These are phyloP conservation scores for Eucalyptus erythrocorys DNA, from an alignment of 345 rosid species.

Conservation along the genomic window DNA sequence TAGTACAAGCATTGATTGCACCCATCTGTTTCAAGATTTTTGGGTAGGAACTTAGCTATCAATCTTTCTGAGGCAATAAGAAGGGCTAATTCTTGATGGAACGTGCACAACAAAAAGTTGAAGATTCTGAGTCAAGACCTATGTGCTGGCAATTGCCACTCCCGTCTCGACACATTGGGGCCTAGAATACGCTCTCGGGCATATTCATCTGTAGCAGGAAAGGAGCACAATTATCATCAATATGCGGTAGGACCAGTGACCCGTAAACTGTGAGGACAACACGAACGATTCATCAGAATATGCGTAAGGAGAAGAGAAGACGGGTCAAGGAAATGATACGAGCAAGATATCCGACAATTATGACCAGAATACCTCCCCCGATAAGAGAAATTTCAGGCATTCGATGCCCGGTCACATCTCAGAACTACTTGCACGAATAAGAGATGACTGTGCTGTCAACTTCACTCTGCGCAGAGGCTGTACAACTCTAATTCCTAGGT, in stretches of 20 bases:
- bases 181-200: background rate
- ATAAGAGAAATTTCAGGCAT: background rate
- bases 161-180: background rate
- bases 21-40: background rate
- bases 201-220: background rate
- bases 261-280: background rate
- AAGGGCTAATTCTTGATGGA: background rate
- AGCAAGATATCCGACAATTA: background rate
- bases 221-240: background rate
- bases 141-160: background rate
- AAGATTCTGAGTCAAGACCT: background rate
- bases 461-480: background rate
- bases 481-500: background rate
- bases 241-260: background rate
- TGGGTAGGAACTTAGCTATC: background rate
- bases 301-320: background rate
- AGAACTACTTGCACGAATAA: background rate
- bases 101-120: background rate
- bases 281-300: background rate
- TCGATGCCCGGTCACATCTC: background rate
- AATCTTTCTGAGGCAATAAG: background rate
- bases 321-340: background rate
- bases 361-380: background rate
- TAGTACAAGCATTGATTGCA: background rate
- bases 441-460: background rate